Conservation (phyloP, 2,329 filamentous ascomycete species). For the Arthrinium phaeospermum region DNA sequence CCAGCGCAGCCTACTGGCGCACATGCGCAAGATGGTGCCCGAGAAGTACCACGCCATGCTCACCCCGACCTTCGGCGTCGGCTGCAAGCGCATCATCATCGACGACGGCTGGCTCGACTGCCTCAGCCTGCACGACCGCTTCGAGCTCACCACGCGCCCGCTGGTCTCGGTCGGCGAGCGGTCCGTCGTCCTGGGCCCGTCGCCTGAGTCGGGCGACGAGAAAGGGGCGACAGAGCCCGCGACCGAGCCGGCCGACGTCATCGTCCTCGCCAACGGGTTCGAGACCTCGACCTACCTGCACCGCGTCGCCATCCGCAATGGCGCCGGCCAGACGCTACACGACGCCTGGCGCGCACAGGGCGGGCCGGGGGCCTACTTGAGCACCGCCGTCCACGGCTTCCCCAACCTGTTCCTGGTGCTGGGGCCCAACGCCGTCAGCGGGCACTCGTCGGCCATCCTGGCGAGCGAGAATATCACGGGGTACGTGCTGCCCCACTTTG, state of each 20-base stretch:
- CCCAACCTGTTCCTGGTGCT: constrained; percentile 71
- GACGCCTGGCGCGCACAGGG: constrained; percentile 63
- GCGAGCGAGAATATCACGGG: constrained; percentile 66
- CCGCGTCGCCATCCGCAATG: constrained; percentile 58
- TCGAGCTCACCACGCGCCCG: background rate
- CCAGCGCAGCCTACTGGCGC: constrained; percentile 42
- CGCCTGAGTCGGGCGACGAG: constrained; percentile 53
- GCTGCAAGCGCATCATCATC: constrained; percentile 69
- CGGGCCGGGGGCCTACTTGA: constrained; percentile 67
- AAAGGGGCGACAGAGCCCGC: constrained; percentile 45
- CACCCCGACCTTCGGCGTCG: constrained; percentile 66
- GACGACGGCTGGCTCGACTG: constrained; percentile 60
- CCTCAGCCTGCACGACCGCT: constrained; percentile 48
- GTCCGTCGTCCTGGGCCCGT: constrained; percentile 52
- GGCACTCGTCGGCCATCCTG: constrained; percentile 65
- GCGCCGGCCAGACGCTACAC: constrained; percentile 53
- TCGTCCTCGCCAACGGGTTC: constrained; percentile 68
- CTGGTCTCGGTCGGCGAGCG: constrained; percentile 42
- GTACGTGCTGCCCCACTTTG: constrained; percentile 64
- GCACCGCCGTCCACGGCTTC: constrained; percentile 62
- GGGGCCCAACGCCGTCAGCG: constrained; percentile 66
- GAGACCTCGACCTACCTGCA: constrained; percentile 59
- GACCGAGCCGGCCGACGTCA: constrained; percentile 58
- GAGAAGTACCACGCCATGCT: constrained; percentile 66
- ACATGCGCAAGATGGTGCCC: constrained; percentile 54